Base-by-base conservation (phyloP, 139 green algal genomes). In the Chlamydomonas urium region DNA sequence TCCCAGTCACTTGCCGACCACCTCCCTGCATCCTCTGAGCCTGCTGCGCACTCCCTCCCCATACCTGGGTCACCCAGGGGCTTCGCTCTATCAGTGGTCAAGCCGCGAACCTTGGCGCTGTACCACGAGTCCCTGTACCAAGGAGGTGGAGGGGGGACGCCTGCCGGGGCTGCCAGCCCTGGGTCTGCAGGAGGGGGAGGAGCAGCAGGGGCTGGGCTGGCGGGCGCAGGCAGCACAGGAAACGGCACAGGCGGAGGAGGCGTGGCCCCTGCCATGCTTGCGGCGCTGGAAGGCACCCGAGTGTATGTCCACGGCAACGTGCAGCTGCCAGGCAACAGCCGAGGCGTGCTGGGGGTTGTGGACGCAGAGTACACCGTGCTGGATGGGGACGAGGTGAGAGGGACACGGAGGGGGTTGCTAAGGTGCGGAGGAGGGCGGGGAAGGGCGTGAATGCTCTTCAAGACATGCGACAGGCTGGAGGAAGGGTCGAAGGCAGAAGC, bases 31-130 rank as follows among this genome's bases (percentile, higher is more conserved):
- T n/a, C n/a, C n/a, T n/a, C n/a, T n/a, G n/a, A n/a, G n/a, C n/a
- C n/a, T n/a, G n/a, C n/a, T n/a, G n/a, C n/a, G n/a, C 14, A 14
- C 42, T 50, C 14, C 14, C 42, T 50, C 14, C 42, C 14, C 42
- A 24, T 14, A 14, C 42, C 42, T 50, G 10, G 21, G 26, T 26
- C 33, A 26, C 60, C 17, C 60, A 67, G 32, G 28, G 75, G 75
- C 33, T 81, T 81, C 48, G 75, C 75, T 0, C 36, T 81, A n/a
- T 74, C 69, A 0, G 29, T 81, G 6, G 75, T 81, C 1, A 81
- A 81, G 63, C 31, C 26, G 28, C 61, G 75, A 1, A 21, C 62
- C 0, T 37, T 81, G 5, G 62, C 53, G 17, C 4, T 61, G 6
- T 67, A 68, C 35, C 74, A 80, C 45, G 67, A 80, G 47, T 28